A percentile compares a stretch with the other conserved stretches of the same genome.
Evolutionary conservation across 768 basidiomycete species (phyloP).

Genomic region (Ramaria rubella): DNA sequence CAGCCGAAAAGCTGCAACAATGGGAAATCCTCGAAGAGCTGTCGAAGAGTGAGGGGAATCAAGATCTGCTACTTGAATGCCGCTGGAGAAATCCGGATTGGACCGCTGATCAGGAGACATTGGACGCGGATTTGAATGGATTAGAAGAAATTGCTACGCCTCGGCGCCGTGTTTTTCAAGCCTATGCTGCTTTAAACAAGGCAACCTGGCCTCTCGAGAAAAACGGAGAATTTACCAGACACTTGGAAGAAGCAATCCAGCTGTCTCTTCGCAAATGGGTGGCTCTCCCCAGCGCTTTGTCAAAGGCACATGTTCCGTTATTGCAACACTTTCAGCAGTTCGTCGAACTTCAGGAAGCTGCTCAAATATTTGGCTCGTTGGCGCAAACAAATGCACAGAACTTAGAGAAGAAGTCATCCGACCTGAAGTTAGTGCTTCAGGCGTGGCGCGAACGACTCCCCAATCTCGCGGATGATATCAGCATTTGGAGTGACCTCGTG

Average conservation of each 20-base stretch:
- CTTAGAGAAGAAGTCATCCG: conserved; percentile 89
- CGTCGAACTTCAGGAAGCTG: conserved; percentile 94
- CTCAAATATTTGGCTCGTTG: conserved; percentile 88
- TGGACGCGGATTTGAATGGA: conserved; percentile 76
- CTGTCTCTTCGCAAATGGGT: conserved; percentile 95
- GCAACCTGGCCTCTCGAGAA: conserved; percentile 75
- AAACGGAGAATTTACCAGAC: conserved; percentile 77
- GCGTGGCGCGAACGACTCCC: conserved; percentile 97
- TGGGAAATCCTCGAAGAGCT: conserved; percentile 96
- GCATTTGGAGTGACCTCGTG: conserved; percentile 98
- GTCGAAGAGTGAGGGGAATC: conserved; percentile 80
- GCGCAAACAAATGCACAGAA: conserved; percentile 81
- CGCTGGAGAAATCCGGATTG: conserved; percentile 95
- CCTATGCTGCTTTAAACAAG: conserved; percentile 85
- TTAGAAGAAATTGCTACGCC: conserved; percentile 88
- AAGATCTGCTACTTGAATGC: conserved; percentile 88
- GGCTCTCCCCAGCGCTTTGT: conserved; percentile 76
- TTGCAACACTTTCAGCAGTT: conserved; percentile 99
- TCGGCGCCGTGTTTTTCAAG: conserved; percentile 95
- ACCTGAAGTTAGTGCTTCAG: conserved; percentile 92
- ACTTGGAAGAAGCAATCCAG: conserved; percentile 95
- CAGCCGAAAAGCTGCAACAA: conserved; percentile 93
- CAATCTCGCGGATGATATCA: conserved; percentile 94
- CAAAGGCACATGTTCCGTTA: conserved; percentile 88
- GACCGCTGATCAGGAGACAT: conserved; percentile 64